Evolutionary conservation across 768 basidiomycete species (phyloP).

Genomic region (Kondoa subrosea): DNA sequence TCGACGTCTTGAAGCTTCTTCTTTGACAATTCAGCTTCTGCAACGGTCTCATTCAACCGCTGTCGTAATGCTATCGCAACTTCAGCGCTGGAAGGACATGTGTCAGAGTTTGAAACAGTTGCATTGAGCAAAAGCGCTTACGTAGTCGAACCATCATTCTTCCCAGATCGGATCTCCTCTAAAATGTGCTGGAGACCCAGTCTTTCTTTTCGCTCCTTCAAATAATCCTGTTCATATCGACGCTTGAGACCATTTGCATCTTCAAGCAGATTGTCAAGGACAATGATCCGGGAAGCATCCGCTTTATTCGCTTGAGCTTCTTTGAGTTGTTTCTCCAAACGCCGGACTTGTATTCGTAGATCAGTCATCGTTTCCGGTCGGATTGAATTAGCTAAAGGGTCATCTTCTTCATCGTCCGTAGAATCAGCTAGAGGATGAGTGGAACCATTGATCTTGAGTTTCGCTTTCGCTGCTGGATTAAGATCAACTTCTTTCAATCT

Average conservation of each 20-base stretch:
- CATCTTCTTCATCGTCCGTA: constrained; percentile 28
- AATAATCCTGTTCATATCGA: constrained; percentile 72
- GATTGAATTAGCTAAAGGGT: constrained; percentile 61
- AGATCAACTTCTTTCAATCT: constrained; percentile 73
- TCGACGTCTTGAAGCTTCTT: constrained; percentile 55
- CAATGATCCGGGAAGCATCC: constrained; percentile 57
- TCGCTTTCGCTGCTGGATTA: constrained; percentile 30
- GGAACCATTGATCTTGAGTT: constrained; percentile 26
- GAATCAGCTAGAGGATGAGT: constrained; percentile 17
- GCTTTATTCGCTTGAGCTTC: constrained; percentile 55
- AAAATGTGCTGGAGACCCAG: constrained; percentile 60
- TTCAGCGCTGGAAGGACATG: constrained; percentile 45
- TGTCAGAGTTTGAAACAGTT: background rate
- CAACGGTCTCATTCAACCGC: constrained; percentile 68
- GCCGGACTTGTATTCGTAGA: constrained; percentile 69
- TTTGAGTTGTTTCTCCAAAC: constrained; percentile 63
- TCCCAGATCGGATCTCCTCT: constrained; percentile 80
- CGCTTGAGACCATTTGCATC: constrained; percentile 81
- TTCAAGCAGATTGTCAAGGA: constrained; percentile 78
- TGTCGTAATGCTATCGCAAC: constrained; percentile 76
- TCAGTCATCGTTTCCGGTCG: constrained; percentile 76
- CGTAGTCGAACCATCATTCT: constrained; percentile 52
- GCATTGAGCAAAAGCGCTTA: background rate
- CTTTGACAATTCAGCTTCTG: constrained; percentile 54
- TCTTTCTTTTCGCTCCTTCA: constrained; percentile 65